Evolutionary conservation across 169 alveolate species (phyloP).

Genomic region (Cryptosporidium viatorum): DNA sequence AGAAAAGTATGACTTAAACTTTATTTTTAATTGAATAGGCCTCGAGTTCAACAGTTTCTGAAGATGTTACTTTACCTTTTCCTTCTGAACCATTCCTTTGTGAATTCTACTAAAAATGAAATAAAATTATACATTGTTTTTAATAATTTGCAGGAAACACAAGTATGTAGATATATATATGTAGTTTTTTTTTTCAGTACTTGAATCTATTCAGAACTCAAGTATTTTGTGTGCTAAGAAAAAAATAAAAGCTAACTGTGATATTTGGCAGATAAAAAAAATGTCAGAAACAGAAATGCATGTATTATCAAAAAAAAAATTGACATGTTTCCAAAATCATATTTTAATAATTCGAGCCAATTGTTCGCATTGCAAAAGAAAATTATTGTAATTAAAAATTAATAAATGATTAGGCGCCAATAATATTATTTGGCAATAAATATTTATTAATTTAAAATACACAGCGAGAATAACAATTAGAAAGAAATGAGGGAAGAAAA

Average conservation of each 20-base stretch:
- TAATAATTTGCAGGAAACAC: not conserved
- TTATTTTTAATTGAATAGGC: not conserved
- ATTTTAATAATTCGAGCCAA: not conserved
- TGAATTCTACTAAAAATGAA: conserved; percentile 22
- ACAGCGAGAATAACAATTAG: no score
- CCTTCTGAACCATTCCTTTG: conserved; percentile 46
- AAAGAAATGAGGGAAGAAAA: not conserved
- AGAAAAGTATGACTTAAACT: not conserved
- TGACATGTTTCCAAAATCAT: not conserved
- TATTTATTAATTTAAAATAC: no score
- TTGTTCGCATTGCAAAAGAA: not conserved
- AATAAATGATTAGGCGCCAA: not conserved
- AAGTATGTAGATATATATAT: not conserved
- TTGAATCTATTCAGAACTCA: not conserved
- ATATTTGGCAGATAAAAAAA: not conserved
- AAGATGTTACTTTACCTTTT: not conserved
- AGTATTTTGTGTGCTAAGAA: not conserved
- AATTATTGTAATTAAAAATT: no score
- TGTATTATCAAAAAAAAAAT: not conserved
- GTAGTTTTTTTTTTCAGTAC: not conserved
- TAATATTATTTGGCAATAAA: not conserved
- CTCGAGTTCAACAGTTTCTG: not conserved
- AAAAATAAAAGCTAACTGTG: not conserved
- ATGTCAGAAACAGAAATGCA: not conserved
- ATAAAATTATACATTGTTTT: conserved; percentile 20